Evolutionary conservation across 257 asterid genomes (phyloP), one percentile per base, ranked within the genome.

Genomic region (Paraleonurus japonicus): DNA sequence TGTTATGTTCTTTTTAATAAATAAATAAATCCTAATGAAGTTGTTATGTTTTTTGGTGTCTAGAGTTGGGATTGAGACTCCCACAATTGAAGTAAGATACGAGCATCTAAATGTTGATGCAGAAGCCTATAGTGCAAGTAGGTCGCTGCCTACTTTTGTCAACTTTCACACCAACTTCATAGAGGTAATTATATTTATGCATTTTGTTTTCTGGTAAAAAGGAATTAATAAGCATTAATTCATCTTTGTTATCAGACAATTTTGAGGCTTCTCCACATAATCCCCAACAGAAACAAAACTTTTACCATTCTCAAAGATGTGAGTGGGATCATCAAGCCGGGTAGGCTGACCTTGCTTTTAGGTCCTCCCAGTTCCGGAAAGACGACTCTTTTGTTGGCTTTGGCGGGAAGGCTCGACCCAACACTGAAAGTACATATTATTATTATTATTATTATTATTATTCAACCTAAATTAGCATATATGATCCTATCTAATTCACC

Each of bases 361-460:
- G 96, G 96, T 7, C 96, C 96, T 73, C 96, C 96, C 1, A 75
- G 87, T 71, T 86, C 93, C 5, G 96, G 96, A 4, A 89, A 89
- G 77, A 89, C 93, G n/a, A 83, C 93, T 1, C 82, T 85, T 63
- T 69, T 89, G 79, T 41, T 82, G 70, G 92, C 96, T 59, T 75
- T 89, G 82, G 89, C 93, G 3, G 96, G 96, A 72, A 86, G 83
- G 58, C 88, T 89, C 28, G 92, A 89, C 70, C 75, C 80, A 16
- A 24, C 63, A 30, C 80, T 89, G 9, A 81, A 85, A 84, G 96
- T 83, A 75, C 48, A 24, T 63, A 8, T n/a, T n/a, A n/a, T n/a
- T n/a, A n/a, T n/a, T n/a, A n/a, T n/a, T n/a, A n/a, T 4, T 1
- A 37, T 0, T 13, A 48, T 20, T 24, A 12, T 26, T 26, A 26